phyloP scores from a whole-genome alignment of 2,329 filamentous ascomycete species.

The Neofusicoccum laricinum region DNA sequence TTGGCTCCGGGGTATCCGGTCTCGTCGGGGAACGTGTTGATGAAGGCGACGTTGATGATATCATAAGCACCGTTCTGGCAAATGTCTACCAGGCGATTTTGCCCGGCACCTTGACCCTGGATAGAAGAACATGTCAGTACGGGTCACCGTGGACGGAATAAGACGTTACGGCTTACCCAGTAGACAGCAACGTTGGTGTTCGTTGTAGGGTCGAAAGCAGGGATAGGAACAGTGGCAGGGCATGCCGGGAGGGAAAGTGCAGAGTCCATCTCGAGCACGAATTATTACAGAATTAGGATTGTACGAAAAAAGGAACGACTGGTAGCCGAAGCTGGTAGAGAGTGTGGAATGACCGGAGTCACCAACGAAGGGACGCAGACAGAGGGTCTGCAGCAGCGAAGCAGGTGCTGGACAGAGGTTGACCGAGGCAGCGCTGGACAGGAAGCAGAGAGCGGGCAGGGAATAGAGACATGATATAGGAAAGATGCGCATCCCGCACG shows the following conservation, averaged over 20 bases:
- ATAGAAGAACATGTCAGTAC: not conserved
- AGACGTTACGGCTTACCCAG: constrained; percentile 52
- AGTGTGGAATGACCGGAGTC: constrained; percentile 36
- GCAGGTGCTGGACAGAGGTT: not conserved
- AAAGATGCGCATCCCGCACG: not conserved
- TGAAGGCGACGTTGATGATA: constrained; percentile 64
- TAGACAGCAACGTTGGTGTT: constrained; percentile 60
- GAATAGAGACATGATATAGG: not conserved
- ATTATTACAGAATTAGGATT: constrained; percentile 25
- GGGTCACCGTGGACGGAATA: not conserved
- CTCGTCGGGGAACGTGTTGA: constrained; percentile 55
- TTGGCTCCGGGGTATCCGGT: constrained; percentile 54
- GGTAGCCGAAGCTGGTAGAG: constrained; percentile 35
- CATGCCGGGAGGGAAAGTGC: constrained; percentile 28
- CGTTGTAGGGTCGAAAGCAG: constrained; percentile 20
- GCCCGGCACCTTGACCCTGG: constrained; percentile 52
- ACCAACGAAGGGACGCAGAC: constrained; percentile 58
- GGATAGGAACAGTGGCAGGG: constrained; percentile 33
- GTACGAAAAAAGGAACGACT: constrained; percentile 31
- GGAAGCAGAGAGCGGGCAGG: not conserved
- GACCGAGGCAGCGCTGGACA: not conserved
- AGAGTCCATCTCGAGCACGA: constrained; percentile 36
- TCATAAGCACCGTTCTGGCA: constrained; percentile 36
- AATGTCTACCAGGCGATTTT: constrained; percentile 36
- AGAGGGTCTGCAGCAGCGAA: constrained; percentile 34